phyloP scores from a whole-genome alignment of 2,329 filamentous ascomycete species.

The Aspergillus oerlinghausenensis region DNA sequence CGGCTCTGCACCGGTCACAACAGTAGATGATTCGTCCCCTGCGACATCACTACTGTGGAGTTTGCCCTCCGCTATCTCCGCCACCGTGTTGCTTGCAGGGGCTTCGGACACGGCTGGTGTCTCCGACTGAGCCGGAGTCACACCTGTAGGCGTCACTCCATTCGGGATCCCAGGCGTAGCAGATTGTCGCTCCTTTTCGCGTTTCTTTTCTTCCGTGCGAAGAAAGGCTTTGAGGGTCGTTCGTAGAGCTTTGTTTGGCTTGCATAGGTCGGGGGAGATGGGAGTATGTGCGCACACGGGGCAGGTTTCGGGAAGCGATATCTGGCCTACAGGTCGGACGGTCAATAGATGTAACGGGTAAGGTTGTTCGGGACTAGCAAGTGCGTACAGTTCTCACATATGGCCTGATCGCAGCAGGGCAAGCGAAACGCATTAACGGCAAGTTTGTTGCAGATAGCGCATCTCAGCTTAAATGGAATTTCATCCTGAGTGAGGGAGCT shows the following conservation, averaged over 20 bases:
- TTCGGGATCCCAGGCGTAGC: conserved; percentile 29
- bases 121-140: conserved; percentile 13
- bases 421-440: conserved; percentile 87
- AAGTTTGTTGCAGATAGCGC: conserved; percentile 86
- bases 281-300: conserved; percentile 92
- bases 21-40: conserved; percentile 11
- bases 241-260: conserved; percentile 82
- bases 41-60: conserved; percentile 6
- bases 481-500: conserved; percentile 77
- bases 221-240: conserved; percentile 90
- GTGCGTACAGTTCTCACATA: conserved; percentile 79
- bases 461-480: conserved; percentile 93
- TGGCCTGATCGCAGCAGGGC: conserved; percentile 91
- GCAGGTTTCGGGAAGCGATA: conserved; percentile 70
- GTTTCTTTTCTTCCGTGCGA: conserved; percentile 85
- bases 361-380: background rate
- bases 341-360: background rate
- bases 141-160: conserved; percentile 21
- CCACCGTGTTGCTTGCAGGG: conserved; percentile 9
- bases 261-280: conserved; percentile 79
- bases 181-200: conserved; percentile 56
- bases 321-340: conserved; percentile 56
- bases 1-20: conserved; percentile 2
- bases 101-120: conserved; percentile 14
- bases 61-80: conserved; percentile 5